Percentiles rank a stretch among this genome's conserved stretches.
These are phyloP conservation scores for Candida ponderosae DNA, from an alignment of 805 yeast species.

Conservation along the genomic window DNA sequence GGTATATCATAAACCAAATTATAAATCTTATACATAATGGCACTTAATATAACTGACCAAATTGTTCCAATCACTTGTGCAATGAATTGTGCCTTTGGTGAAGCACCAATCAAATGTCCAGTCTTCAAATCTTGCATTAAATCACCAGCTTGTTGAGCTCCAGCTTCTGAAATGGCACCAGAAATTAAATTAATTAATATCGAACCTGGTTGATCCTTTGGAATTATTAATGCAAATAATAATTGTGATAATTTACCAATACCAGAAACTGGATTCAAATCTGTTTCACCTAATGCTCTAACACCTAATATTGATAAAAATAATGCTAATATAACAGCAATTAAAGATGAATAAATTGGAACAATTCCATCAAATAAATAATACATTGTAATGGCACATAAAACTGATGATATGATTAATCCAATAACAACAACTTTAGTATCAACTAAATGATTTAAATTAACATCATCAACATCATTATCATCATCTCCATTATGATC, in stretches of 20 bases:
- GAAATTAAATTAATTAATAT: conserved; percentile 83
- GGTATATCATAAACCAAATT: conserved; percentile 82
- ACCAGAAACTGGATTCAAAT: conserved; percentile 93
- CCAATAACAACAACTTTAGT: conserved; percentile 48
- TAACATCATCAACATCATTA: conserved; percentile 30
- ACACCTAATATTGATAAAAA: conserved; percentile 81
- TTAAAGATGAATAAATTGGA: conserved; percentile 60
- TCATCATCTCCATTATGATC: conserved; percentile 4
- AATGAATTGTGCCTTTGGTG: conserved; percentile 83
- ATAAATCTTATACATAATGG: conserved; percentile 78
- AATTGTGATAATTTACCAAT: conserved; percentile 92
- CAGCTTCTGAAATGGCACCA: conserved; percentile 97
- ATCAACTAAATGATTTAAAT: conserved; percentile 41
- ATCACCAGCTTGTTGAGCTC: conserved; percentile 99
- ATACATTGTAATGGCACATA: conserved; percentile 61
- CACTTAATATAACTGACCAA: conserved; percentile 75
- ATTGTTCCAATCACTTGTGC: conserved; percentile 87
- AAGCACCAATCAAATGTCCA: conserved; percentile 85
- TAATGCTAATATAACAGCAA: conserved; percentile 70
- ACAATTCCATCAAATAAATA: conserved; percentile 62
- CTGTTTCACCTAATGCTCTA: conserved; percentile 94
- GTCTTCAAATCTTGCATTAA: conserved; percentile 96
- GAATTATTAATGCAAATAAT: conserved; percentile 75
- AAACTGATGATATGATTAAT: conserved; percentile 50
- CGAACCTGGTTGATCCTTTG: conserved; percentile 67